Evolutionary conservation across 75 land plant species (phyloP), one percentile per base, ranked within the genome.

Genomic region (Picea sitchensis): DNA sequence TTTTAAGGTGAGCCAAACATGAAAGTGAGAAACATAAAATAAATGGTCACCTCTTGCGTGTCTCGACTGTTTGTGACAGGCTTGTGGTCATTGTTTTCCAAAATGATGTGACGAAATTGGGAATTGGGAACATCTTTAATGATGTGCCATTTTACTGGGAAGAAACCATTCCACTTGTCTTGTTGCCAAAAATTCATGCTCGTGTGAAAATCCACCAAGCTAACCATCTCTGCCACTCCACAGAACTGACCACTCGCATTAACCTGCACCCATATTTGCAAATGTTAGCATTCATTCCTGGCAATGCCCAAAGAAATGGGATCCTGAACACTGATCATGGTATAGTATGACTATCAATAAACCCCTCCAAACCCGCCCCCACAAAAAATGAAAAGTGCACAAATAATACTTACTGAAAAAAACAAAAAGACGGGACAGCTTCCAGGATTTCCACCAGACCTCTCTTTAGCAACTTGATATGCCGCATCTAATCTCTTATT

Each of bases 201-300:
- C 77, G 80, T 90, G 68, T 61, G 82, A 78, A 83, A 90, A 83
- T 90, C 84, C 18, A 90, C 92, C 30, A 67, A 58, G 17, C 90
- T 88, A 62, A 61, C 76, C 92, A 90, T 90, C 75, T 90, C 92
- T 34, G 92, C 92, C 5, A 90, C 88, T 23, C 92, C 92, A 81
- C 92, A 90, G 51, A 90, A 90, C 76, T 90, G 92, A 62, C 92
- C 90, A 81, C 92, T 90, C 47, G 91, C 92, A 90, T 90, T 90
- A 3, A 90, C 92, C 91, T 90, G 80, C 47, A 30, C 32, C 23
- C 36, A 34, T 18, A 67, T 64, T 14, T 44, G 2, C 30, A 47
- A 44, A 75, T 13, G 7, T 75, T 44, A 44, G 32, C 41, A 41
- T 58, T n/a, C 60, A 4, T 41, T 44, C 18, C 20, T 51, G 5